These are phyloP conservation scores for Rhizoctonia solani DNA, from an alignment of 1,284 basidiomycete species.

Conservation along the genomic window DNA sequence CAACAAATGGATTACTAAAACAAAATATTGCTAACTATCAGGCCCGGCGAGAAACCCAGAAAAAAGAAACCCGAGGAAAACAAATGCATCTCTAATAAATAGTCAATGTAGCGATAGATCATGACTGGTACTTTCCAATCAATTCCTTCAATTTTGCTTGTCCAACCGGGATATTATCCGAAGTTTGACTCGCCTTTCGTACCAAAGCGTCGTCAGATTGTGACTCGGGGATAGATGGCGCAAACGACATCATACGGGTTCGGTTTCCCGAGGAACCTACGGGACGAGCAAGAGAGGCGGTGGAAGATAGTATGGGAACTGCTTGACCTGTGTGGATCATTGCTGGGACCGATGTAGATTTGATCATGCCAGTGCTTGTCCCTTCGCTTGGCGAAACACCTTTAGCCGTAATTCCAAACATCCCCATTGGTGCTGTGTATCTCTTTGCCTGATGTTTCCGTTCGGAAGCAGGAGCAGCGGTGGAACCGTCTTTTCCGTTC, in stretches of 20 bases:
- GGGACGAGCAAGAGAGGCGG: conserved; percentile 68
- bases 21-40: background rate
- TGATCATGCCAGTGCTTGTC: conserved; percentile 9
- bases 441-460: background rate
- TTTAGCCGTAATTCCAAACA: conserved; percentile 10
- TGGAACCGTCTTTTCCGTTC: conserved; percentile 37
- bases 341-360: conserved; percentile 23
- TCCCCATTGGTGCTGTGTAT: background rate
- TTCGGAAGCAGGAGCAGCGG: background rate
- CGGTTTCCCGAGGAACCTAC: conserved; percentile 40
- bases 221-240: conserved; percentile 48
- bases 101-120: conserved; percentile 1
- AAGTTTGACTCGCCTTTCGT: conserved; percentile 36
- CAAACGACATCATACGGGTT: conserved; percentile 41
- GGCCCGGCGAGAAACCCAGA: background rate
- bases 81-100: background rate
- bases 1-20: background rate
- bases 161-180: conserved; percentile 49
- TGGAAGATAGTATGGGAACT: conserved; percentile 66
- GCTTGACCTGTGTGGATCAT: conserved; percentile 29
- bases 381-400: background rate
- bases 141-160: conserved; percentile 73
- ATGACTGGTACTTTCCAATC: conserved; percentile 73
- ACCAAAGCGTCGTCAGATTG: conserved; percentile 40
- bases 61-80: background rate